Evolutionary conservation across 495 filamentous ascomycete species (phyloP).

Genomic region (Aspergillus coremiiformis): DNA sequence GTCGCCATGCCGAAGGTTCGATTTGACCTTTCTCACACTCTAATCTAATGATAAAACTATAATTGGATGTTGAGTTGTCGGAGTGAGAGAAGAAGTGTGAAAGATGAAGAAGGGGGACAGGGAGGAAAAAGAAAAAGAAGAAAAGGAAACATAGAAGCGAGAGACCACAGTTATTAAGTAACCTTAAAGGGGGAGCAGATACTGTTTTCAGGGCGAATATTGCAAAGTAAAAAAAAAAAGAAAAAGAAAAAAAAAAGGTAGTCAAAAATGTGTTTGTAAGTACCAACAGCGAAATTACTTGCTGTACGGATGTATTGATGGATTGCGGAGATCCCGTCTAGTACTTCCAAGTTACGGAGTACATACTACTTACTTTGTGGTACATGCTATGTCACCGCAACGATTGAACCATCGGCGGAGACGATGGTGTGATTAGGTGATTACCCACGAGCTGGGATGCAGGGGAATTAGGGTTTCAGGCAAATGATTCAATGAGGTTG

Average conservation of each 20-base stretch:
- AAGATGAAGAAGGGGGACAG: slow-evolving; percentile 2
- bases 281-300: too few species aligned
- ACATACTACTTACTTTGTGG: too few species aligned
- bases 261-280: too few species aligned
- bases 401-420: slow-evolving; percentile 28
- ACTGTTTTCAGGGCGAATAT: neutral
- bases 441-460: slow-evolving; percentile 7
- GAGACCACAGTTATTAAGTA: slow-evolving; percentile 6
- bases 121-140: slow-evolving; percentile 1
- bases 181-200: neutral
- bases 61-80: neutral
- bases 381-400: slow-evolving; percentile 12
- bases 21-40: neutral
- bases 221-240: neutral
- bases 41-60: neutral
- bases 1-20: slow-evolving; percentile 28
- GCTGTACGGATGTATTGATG: slow-evolving; percentile 1
- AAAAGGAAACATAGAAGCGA: slow-evolving; percentile 14
- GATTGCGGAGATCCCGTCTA: neutral
- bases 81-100: slow-evolving; percentile 1
- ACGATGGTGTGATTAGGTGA: slow-evolving; percentile 44
- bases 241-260: neutral
- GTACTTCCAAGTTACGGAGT: too few species aligned
- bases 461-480: neutral
- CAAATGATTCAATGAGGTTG: neutral